Evolutionary conservation across 164 flowering plant species (phyloP).

Genomic region (Pachysandra terminalis): DNA sequence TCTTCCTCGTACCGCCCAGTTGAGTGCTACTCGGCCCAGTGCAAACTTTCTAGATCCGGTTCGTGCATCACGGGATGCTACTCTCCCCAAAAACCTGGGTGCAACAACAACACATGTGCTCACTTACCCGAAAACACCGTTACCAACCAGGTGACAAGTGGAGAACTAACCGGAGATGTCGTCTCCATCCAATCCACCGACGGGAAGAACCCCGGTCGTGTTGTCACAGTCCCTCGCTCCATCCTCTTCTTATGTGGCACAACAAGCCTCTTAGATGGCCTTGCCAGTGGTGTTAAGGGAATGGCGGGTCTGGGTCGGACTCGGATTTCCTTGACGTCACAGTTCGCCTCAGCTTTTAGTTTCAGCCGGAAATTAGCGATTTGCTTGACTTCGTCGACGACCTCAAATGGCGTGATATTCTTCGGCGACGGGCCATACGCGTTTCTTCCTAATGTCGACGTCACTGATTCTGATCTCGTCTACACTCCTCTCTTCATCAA

Average conservation of each 20-base stretch:
- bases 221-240: slow-evolving; percentile 1
- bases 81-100: slow-evolving; percentile 22
- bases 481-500: slow-evolving; percentile 26
- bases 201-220: slow-evolving; percentile 24
- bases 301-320: slow-evolving; percentile 33
- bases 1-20: slow-evolving; percentile 29
- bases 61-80: slow-evolving; percentile 20
- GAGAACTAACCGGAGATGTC: slow-evolving; percentile 28
- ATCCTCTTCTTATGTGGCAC: slow-evolving; percentile 26
- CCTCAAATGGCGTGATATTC: slow-evolving; percentile 24
- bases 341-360: slow-evolving; percentile 22
- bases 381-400: slow-evolving; percentile 19
- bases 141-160: slow-evolving; percentile 11
- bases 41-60: slow-evolving; percentile 17
- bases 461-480: slow-evolving; percentile 6
- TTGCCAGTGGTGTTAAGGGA: slow-evolving; percentile 30
- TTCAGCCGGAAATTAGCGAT: slow-evolving; percentile 27
- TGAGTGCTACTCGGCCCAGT: slow-evolving; percentile 26
- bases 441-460: slow-evolving; percentile 17
- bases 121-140: slow-evolving; percentile 20
- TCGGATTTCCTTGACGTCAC: slow-evolving; percentile 22
- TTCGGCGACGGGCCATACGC: slow-evolving; percentile 32
- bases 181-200: slow-evolving; percentile 24
- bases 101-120: slow-evolving; percentile 33
- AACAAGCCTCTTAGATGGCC: slow-evolving; percentile 18